phyloP scores from a whole-genome alignment of 1,284 basidiomycete genomes.

The Boletus sp. region DNA sequence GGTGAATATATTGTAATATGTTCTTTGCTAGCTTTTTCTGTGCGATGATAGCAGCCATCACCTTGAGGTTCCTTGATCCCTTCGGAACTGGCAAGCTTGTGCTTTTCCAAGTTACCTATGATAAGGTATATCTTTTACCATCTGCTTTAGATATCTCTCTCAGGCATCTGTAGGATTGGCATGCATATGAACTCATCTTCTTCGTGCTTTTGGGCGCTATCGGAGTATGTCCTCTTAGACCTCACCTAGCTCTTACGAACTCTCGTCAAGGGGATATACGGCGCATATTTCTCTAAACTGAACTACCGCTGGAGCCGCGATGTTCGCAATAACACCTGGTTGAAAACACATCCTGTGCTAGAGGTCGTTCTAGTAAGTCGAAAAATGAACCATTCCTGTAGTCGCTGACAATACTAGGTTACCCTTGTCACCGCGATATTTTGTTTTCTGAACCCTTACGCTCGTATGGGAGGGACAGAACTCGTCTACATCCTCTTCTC shows the following conservation, averaged over 20 bases:
- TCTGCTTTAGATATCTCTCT: not conserved
- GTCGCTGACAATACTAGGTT: slow-evolving; percentile 48
- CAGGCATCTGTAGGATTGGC: slow-evolving; percentile 70
- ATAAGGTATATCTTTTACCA: slow-evolving; percentile 49
- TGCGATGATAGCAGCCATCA: slow-evolving; percentile 91
- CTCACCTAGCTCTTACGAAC: slow-evolving; percentile 6
- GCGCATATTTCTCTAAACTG: slow-evolving; percentile 90
- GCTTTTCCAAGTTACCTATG: slow-evolving; percentile 88
- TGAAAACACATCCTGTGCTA: slow-evolving; percentile 75
- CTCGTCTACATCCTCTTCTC: slow-evolving; percentile 91
- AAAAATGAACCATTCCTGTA: not conserved
- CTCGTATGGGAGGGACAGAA: slow-evolving; percentile 93
- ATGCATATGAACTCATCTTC: slow-evolving; percentile 78
- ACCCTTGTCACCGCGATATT: slow-evolving; percentile 74
- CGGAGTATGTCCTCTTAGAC: slow-evolving; percentile 50
- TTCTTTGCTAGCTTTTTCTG: slow-evolving; percentile 75
- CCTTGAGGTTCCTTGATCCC: slow-evolving; percentile 86
- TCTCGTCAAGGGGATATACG: slow-evolving; percentile 76
- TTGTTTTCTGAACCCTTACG: slow-evolving; percentile 89
- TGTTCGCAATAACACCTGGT: slow-evolving; percentile 79
- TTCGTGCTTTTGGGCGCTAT: slow-evolving; percentile 87
- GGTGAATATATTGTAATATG: not conserved
- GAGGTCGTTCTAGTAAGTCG: slow-evolving; percentile 80
- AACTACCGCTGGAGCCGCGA: slow-evolving; percentile 88
- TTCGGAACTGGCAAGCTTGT: slow-evolving; percentile 87